Evolutionary conservation across 2,329 filamentous ascomycete species (phyloP).

Genomic region (Microsporum ferrugineum): DNA sequence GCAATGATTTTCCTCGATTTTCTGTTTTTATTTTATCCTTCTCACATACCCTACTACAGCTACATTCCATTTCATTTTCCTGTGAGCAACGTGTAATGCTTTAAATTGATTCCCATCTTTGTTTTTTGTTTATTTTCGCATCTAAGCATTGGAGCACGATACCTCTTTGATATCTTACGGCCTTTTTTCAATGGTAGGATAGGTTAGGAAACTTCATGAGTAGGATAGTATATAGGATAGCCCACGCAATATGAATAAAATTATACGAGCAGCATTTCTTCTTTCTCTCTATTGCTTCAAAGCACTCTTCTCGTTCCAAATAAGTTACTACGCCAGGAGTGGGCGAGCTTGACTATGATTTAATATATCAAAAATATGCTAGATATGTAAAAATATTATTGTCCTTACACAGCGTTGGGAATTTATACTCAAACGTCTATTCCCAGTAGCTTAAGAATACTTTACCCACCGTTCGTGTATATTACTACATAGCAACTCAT

Average conservation of each 20-base stretch:
- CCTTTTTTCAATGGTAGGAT: neutral
- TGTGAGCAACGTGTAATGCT: neutral
- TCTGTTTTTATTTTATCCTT: neutral
- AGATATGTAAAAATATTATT: too few relatives aligned
- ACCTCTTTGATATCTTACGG: neutral
- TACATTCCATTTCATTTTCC: neutral
- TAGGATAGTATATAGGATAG: slow-evolving; percentile 4
- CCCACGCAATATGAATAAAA: slow-evolving; percentile 1
- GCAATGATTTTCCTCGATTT: neutral
- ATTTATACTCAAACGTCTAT: too few relatives aligned
- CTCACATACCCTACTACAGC: neutral
- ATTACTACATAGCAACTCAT: too few relatives aligned
- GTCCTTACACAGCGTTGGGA: too few relatives aligned
- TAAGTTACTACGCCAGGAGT: too few relatives aligned
- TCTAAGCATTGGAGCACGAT: neutral
- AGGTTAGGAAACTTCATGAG: neutral
- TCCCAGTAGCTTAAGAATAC: too few relatives aligned
- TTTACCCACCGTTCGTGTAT: too few relatives aligned
- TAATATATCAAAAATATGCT: too few relatives aligned
- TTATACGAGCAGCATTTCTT: neutral
- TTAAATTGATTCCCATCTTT: neutral
- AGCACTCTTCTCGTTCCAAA: too few relatives aligned
- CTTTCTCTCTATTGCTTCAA: neutral
- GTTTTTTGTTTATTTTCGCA: neutral
- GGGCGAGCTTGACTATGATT: too few relatives aligned